Base-by-base conservation (phyloP, 2,329 filamentous ascomycete species). In the Alternaria ventricosa region DNA sequence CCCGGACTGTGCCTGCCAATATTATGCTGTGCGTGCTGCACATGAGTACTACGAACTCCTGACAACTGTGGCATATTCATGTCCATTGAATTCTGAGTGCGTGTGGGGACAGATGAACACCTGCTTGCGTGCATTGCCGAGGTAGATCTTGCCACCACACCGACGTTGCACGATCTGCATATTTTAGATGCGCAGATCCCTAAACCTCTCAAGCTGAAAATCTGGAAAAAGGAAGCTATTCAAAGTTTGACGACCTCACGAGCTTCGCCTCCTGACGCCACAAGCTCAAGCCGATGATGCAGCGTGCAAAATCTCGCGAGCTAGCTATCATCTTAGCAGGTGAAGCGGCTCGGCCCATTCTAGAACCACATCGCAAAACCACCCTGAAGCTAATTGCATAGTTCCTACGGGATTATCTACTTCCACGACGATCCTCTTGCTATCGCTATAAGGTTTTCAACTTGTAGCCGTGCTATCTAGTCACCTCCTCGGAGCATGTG, bases 271-370 rank as follows among this genome's bases (percentile, higher is more conserved):
- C 28, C 15, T 23, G 7, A 23, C 30, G 30, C 6, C 28, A 10
- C 2, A 9, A 12, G 18, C 20, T 5, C 12, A 51, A 23, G 27
- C 20, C 20, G 43, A 47, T 41, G 11, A 33, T 53, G 49, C 49
- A 53, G 49, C 49, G 2, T 23, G 49, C 20, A 41, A 28, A 22
- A 36, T 41, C 13, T 41, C 36, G n/a, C 49, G 13, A 25, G 22
- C 15, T 18, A 50, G 12, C 47, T 18, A 15, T 41, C 5, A 15
- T 18, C 23, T 25, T 18, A 23, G 33, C 55, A 46, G 27, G 36
- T 58, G 43, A 27, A 57, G 28, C 55, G 55, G 60, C 46, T 46
- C 47, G 55, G 55, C 46, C 60, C 58, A 41, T 56, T 47, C 12
- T 41, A 22, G 12, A 22, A 53, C 46, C 13, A 51, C 18, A 9